Evolutionary conservation across 2,329 filamentous ascomycete genomes (phyloP), one percentile per base, ranked within the genome.

Genomic region (Aspergillus chevalieri): DNA sequence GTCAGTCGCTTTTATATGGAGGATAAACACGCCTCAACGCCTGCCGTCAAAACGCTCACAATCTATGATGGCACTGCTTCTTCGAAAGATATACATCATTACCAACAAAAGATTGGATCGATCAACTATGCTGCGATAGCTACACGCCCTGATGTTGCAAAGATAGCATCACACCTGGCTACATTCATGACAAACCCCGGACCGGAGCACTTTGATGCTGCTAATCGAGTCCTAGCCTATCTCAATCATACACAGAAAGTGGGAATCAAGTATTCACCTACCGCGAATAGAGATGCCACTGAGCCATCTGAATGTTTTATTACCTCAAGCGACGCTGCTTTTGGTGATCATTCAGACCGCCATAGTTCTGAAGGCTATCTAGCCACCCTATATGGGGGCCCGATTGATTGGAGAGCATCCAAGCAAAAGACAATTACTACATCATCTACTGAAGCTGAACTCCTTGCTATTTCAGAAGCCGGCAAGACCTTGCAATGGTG

Each of bases 391-490:
- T 60, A 54, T 36, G 47, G 50, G 5, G 50, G 53, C 6, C 49
- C 46, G 10, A 51, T 62, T 7, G 52, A 58, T 28, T 62, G 43
- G 56, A 47, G 52, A 21, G 54, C 55, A 0, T 43, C 44, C 0
- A 57, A 55, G 28, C 53, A 61, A 30, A 28, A 33, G 2, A 60
- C 48, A 3, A 55, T 60, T 0, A 61, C 52, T 1, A 62, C 50
- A 1, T 60, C 55, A 1, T 55, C 53, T 3, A 60, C 52, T 1
- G 58, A 61, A 48, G 58, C 52, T 0, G 55, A 62, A 47, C 30
- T 61, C 6, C 47, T 58, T 9, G 49, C 50, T 1, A 30, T 58
- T 2, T 47, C 50, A 9, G 44, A 52, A 14, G 49, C 49, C 8
- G 53, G 43, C 10, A 55, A 55, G 26, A 15, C 48, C 21, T 4